phyloP scores from a whole-genome alignment of 805 yeast species.

The Ogataea sp. region DNA sequence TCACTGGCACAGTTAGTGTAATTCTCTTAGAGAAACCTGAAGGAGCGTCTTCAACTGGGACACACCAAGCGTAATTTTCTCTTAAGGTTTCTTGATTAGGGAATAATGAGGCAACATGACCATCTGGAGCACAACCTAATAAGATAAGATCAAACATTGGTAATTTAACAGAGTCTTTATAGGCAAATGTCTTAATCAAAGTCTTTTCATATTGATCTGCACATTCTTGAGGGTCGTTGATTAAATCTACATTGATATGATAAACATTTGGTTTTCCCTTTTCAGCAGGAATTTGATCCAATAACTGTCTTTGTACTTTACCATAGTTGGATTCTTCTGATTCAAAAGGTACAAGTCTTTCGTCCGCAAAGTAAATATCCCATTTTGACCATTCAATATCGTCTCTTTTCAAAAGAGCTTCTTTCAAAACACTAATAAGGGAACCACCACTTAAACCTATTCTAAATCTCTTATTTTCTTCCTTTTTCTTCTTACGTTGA shows the following conservation, averaged over 20 bases:
- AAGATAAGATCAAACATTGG: conserved; percentile 90
- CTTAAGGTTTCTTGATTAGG: conserved; percentile 86
- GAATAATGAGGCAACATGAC: conserved; percentile 94
- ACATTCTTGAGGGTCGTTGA: conserved; percentile 80
- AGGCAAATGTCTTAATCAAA: conserved; percentile 84
- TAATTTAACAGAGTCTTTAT: conserved; percentile 89
- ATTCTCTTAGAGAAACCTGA: conserved; percentile 80
- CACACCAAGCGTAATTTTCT: conserved; percentile 91
- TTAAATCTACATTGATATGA: conserved; percentile 72
- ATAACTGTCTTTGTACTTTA: conserved; percentile 72
- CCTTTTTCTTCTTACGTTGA: conserved; percentile 40
- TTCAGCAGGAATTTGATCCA: conserved; percentile 55
- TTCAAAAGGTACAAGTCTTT: conserved; percentile 83
- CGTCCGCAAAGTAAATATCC: conserved; percentile 97
- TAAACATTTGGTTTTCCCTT: conserved; percentile 58
- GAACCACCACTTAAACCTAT: conserved; percentile 94
- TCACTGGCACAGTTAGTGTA: conserved; percentile 88
- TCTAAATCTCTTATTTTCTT: conserved; percentile 66
- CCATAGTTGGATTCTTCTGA: conserved; percentile 85
- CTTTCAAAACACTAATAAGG: conserved; percentile 73
- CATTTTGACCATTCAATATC: conserved; percentile 84
- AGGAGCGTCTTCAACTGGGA: conserved; percentile 89
- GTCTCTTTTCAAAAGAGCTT: conserved; percentile 69
- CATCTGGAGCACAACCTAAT: conserved; percentile 98
- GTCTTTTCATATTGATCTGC: conserved; percentile 90